Percentiles rank a stretch among this genome's conserved stretches.
These are phyloP conservation scores for Pistacia integerrima DNA, from an alignment of 345 rosid species.

Conservation along the genomic window DNA sequence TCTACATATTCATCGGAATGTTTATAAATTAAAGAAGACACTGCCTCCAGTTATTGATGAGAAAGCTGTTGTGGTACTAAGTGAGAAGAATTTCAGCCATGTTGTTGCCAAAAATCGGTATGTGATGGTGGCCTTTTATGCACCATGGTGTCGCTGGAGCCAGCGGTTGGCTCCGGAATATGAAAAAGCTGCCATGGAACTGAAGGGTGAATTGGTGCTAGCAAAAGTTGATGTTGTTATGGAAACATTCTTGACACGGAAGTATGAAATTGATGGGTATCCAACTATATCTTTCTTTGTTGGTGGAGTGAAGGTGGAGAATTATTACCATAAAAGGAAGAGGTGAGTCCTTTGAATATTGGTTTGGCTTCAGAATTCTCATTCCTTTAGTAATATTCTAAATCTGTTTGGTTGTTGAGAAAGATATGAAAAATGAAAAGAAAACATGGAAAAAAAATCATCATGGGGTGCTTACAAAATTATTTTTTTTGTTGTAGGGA, in stretches of 20 bases:
- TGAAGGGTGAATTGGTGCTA: slow-evolving; percentile 26
- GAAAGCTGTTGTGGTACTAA: slow-evolving; percentile 21
- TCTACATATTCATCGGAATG: too few species aligned
- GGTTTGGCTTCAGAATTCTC: background rate
- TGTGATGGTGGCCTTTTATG: slow-evolving; percentile 29
- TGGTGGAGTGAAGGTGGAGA: slow-evolving; percentile 7
- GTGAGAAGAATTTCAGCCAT: slow-evolving; percentile 19
- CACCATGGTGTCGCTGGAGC: slow-evolving; percentile 21
- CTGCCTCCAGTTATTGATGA: slow-evolving; percentile 5
- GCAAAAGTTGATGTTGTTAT: slow-evolving; percentile 16
- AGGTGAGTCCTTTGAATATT: slow-evolving; percentile 12
- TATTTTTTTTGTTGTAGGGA: slow-evolving; percentile 3
- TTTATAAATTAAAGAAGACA: background rate
- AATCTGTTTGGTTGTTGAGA: background rate
- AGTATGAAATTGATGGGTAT: background rate
- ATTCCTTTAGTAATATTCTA: background rate
- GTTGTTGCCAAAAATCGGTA: slow-evolving; percentile 14
- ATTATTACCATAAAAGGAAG: background rate
- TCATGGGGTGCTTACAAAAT: background rate
- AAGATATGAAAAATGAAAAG: background rate
- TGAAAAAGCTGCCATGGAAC: slow-evolving; percentile 27
- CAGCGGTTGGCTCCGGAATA: slow-evolving; percentile 20
- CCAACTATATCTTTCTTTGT: slow-evolving; percentile 21
- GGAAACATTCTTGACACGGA: background rate
- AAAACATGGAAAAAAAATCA: background rate